phyloP scores from a whole-genome alignment of 2,329 filamentous ascomycete genomes.

The Colletotrichum eremochloae region DNA sequence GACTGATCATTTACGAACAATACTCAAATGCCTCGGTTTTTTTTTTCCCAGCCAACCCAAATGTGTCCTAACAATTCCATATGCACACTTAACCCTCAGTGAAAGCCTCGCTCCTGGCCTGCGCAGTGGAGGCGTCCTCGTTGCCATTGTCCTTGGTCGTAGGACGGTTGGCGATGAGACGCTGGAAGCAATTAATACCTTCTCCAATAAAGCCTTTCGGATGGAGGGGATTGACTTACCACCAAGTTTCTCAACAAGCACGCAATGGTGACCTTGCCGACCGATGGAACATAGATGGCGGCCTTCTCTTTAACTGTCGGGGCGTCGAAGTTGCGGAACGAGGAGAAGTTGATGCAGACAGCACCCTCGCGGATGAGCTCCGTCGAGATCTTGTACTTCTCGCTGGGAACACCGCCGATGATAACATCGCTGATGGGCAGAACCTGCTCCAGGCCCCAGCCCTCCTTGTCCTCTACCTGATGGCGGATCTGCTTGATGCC shows the following conservation, averaged over 20 bases:
- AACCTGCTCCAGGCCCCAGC: conserved; percentile 83
- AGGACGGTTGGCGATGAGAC: conserved; percentile 65
- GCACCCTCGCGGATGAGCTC: conserved; percentile 88
- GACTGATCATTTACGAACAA: conserved; percentile 27
- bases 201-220: neutral
- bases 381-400: conserved; percentile 90
- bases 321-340: conserved; percentile 90
- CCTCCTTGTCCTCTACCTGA: conserved; percentile 86
- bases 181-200: conserved; percentile 50
- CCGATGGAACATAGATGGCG: conserved; percentile 95
- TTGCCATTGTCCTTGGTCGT: conserved; percentile 53
- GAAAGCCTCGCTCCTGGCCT: conserved; percentile 59
- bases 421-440: conserved; percentile 92
- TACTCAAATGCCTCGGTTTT: conserved; percentile 16
- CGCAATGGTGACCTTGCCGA: conserved; percentile 97
- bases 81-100: conserved; percentile 50
- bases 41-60: conserved; percentile 8
- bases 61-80: conserved; percentile 5
- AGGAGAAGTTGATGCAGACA: conserved; percentile 99
- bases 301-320: conserved; percentile 94
- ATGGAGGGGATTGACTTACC: conserved; percentile 64
- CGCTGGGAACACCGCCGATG: conserved; percentile 90
- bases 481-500: conserved; percentile 89
- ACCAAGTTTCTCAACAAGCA: conserved; percentile 90
- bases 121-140: conserved; percentile 44